Conservation (phyloP, 495 filamentous ascomycete species). For the Trichoderma erinaceum region DNA sequence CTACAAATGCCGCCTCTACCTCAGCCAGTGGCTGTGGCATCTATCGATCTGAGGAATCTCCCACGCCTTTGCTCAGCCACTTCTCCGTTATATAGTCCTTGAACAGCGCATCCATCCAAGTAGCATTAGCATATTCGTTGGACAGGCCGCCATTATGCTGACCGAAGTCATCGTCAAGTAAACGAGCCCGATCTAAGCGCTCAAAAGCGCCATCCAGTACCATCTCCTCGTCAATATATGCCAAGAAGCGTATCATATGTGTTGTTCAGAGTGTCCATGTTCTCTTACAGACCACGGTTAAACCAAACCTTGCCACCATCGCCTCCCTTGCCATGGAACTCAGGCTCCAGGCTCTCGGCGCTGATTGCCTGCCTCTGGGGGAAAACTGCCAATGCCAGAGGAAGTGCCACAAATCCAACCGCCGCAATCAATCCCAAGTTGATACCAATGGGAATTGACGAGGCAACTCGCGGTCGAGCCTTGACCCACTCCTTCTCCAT, state of each 20-base stretch:
- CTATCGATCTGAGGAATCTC: too few relatives aligned
- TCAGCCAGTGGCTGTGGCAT: too few relatives aligned
- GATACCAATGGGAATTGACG: constrained; percentile 57
- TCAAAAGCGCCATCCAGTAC: not conserved
- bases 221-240: not conserved
- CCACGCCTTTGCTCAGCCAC: too few relatives aligned
- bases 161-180: too few relatives aligned
- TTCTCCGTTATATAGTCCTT: too few relatives aligned
- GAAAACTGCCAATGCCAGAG: constrained; percentile 82
- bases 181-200: too few relatives aligned
- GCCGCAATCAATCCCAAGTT: constrained; percentile 79
- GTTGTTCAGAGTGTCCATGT: not conserved
- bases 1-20: too few relatives aligned
- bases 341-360: constrained; percentile 65
- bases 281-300: constrained; percentile 72
- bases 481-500: constrained; percentile 62
- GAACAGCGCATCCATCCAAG: too few relatives aligned
- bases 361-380: constrained; percentile 78
- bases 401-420: constrained; percentile 77
- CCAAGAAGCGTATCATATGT: not conserved
- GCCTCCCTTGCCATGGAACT: constrained; percentile 76
- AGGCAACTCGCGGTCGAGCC: constrained; percentile 49
- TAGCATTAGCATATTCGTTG: too few relatives aligned
- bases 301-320: constrained; percentile 75
- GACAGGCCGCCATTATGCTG: too few relatives aligned